Percentiles rank a stretch among this genome's conserved stretches.
Conservation (phyloP, 345 rosid species). For the Eucalyptus erythrocorys region DNA sequence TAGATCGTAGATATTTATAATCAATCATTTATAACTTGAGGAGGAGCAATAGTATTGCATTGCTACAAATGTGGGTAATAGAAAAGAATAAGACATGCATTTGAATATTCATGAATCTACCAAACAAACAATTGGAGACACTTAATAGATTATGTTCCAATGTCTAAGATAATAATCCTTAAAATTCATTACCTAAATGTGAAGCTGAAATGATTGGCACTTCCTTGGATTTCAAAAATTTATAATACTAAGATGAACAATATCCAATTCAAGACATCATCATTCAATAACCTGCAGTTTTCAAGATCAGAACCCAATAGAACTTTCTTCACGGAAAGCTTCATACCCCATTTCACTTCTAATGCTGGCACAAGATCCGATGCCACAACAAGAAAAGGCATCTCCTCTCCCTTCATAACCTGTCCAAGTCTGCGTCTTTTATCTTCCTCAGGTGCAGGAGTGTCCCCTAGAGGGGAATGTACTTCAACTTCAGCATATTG, state of each 20-base stretch:
- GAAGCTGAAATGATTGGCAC: not conserved
- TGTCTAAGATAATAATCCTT: not conserved
- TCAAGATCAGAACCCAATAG: constrained; percentile 76
- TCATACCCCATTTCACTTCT: constrained; percentile 74
- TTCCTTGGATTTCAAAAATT: not conserved
- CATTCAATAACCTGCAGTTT: constrained; percentile 56
- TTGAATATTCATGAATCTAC: not conserved
- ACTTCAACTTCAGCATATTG: constrained; percentile 78
- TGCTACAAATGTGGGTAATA: no score
- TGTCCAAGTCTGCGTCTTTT: constrained; percentile 48
- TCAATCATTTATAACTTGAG: no score
- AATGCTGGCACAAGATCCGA: constrained; percentile 69
- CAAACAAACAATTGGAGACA: not conserved
- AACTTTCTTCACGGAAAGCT: constrained; percentile 55
- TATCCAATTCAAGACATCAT: not conserved
- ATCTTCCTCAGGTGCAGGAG: constrained; percentile 18
- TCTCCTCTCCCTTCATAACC: constrained; percentile 49
- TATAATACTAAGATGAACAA: not conserved
- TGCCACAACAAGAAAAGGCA: constrained; percentile 55
- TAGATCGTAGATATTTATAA: no score
- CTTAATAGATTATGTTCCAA: not conserved
- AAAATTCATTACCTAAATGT: not conserved
- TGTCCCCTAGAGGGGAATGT: constrained; percentile 30
- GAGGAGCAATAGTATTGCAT: no score
- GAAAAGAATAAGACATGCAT: no score